Evolutionary conservation across 495 filamentous ascomycete genomes (phyloP).

Genomic region (Annulohypoxylon nitens): DNA sequence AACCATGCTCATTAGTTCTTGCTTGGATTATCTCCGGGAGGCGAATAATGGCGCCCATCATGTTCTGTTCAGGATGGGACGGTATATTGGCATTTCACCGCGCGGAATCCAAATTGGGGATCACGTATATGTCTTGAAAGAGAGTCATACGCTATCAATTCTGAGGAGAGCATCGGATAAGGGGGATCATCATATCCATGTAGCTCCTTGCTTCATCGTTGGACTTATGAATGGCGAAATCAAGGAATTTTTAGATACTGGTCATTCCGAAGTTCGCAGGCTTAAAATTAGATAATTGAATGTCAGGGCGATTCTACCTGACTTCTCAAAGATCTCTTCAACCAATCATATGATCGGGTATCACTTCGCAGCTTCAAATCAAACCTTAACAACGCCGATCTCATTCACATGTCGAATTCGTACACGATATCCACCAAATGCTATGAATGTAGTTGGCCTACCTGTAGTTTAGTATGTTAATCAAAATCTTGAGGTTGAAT

Average conservation of each 20-base stretch:
- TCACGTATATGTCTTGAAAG: conserved; percentile 10
- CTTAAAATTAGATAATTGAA: conserved; percentile 9
- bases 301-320: too few species aligned
- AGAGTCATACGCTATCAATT: conserved; percentile 11
- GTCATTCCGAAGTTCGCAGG: not conserved
- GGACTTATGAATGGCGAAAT: conserved; percentile 18
- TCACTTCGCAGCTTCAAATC: too few species aligned
- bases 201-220: conserved; percentile 10
- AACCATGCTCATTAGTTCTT: not conserved
- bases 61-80: conserved; percentile 10
- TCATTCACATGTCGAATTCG: too few species aligned
- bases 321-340: too few species aligned
- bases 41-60: conserved; percentile 5
- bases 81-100: conserved; percentile 7
- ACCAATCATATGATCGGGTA: too few species aligned
- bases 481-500: too few species aligned
- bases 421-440: too few species aligned
- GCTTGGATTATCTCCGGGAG: conserved; percentile 9
- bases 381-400: too few species aligned
- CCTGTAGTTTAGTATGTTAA: too few species aligned
- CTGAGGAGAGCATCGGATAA: not conserved
- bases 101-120: conserved; percentile 14
- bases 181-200: not conserved
- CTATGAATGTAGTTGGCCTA: too few species aligned
- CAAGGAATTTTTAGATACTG: not conserved